phyloP scores from a whole-genome alignment of 2,329 filamentous ascomycete genomes.

The Sporothrix mexicana region DNA sequence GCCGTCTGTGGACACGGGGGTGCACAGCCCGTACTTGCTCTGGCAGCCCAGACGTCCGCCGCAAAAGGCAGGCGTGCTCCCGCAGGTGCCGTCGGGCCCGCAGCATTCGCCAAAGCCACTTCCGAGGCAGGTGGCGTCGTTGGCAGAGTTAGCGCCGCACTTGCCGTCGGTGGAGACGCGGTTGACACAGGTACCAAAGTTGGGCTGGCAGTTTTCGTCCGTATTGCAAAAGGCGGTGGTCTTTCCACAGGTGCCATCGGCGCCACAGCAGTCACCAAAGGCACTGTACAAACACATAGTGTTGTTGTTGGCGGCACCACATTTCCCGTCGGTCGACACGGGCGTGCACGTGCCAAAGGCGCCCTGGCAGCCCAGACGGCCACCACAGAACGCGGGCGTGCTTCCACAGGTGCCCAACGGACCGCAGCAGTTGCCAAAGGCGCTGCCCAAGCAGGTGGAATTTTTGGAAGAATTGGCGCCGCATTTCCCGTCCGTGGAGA shows the following conservation, averaged over 20 bases:
- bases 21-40: no score
- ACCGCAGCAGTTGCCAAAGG: constrained; percentile 6
- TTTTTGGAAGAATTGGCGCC: not conserved
- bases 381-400: not conserved
- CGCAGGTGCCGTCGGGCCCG: no score
- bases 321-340: not conserved
- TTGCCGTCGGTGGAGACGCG: not conserved
- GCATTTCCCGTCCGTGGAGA: not conserved
- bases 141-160: no score
- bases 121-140: no score
- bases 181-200: not conserved
- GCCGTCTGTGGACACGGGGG: no score
- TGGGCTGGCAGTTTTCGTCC: not conserved
- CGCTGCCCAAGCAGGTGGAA: not conserved
- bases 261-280: not conserved
- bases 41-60: no score
- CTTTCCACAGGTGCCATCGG: not conserved
- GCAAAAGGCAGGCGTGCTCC: no score
- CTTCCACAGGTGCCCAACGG: not conserved
- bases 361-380: not conserved
- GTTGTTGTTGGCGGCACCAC: not conserved
- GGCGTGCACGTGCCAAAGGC: not conserved
- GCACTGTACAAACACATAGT: not conserved
- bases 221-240: not conserved
- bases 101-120: no score